Percentiles rank a stretch among this genome's conserved stretches.
These are phyloP conservation scores for Melaleuca alternifolia DNA, from an alignment of 345 rosid genomes.

Conservation along the genomic window DNA sequence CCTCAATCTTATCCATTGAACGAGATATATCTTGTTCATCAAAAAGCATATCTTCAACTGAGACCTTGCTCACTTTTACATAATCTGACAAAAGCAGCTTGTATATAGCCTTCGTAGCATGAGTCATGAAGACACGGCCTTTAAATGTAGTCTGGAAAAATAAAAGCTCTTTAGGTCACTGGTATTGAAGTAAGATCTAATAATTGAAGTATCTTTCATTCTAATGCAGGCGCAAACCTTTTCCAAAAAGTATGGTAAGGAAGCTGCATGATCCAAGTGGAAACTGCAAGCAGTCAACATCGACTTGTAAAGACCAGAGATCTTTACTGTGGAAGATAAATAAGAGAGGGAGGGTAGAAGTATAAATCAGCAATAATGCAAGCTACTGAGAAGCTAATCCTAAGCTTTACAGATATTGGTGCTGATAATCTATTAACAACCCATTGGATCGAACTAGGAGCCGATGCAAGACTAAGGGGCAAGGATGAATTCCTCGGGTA, in stretches of 20 bases:
- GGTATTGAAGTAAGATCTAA: not conserved
- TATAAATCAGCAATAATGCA: not conserved
- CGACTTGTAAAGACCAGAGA: not conserved
- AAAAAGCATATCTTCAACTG: slow-evolving; percentile 91
- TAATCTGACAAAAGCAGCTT: slow-evolving; percentile 82
- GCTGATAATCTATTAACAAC: not conserved
- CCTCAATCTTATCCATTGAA: slow-evolving; percentile 98
- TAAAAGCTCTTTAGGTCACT: not conserved
- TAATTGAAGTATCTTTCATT: not conserved
- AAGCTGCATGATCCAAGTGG: slow-evolving; percentile 99
- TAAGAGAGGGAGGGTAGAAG: not conserved
- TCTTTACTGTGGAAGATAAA: not conserved
- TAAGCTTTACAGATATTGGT: not conserved
- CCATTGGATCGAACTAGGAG: not conserved
- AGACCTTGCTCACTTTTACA: slow-evolving; percentile 96
- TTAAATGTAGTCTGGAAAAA: slow-evolving; percentile 66
- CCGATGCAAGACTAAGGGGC: not conserved
- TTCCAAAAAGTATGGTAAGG: slow-evolving; percentile 87
- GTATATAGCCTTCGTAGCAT: slow-evolving; percentile 94
- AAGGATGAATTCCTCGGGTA: not conserved
- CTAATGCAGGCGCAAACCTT: slow-evolving; percentile 41
- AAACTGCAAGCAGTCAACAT: slow-evolving; percentile 48
- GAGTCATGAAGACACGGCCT: slow-evolving; percentile 93
- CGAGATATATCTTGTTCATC: slow-evolving; percentile 82
- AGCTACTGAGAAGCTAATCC: not conserved